Evolutionary conservation across 768 basidiomycete genomes (phyloP).

Genomic region (Suillus decipiens): DNA sequence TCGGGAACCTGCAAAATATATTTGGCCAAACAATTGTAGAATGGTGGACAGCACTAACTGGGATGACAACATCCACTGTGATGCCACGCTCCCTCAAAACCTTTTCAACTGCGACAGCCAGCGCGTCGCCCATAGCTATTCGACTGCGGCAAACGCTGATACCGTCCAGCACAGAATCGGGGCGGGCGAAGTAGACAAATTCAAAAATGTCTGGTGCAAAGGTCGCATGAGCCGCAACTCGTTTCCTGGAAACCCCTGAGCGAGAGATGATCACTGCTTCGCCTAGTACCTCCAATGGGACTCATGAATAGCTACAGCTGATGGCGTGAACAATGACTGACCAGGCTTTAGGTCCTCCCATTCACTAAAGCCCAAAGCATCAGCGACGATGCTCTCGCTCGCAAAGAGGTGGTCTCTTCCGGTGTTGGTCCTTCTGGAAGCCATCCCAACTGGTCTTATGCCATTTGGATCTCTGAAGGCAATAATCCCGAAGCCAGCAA

Average conservation of each 20-base stretch:
- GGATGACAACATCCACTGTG: constrained; percentile 95
- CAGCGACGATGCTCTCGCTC: constrained; percentile 95
- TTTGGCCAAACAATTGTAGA: not conserved
- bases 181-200: constrained; percentile 97
- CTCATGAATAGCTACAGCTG: constrained; percentile 11
- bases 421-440: constrained; percentile 54
- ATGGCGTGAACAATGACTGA: constrained; percentile 31
- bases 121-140: constrained; percentile 98
- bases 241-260: constrained; percentile 68
- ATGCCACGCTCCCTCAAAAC: constrained; percentile 70
- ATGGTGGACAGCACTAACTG: constrained; percentile 44
- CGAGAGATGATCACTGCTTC: constrained; percentile 97
- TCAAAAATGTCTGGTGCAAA: constrained; percentile 99
- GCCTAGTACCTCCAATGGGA: constrained; percentile 44
- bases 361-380: constrained; percentile 85
- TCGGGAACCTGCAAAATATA: constrained; percentile 75
- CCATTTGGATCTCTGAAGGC: constrained; percentile 98
- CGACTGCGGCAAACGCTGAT: constrained; percentile 96
- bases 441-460: constrained; percentile 92
- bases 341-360: constrained; percentile 96
- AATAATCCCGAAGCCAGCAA: constrained; percentile 97
- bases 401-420: constrained; percentile 89
- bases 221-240: constrained; percentile 66
- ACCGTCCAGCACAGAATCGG: constrained; percentile 96
- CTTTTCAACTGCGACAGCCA: constrained; percentile 83